Evolutionary conservation across 225 moss, liverwort and hornwort species (phyloP).

Genomic region (Physcomitrium patens): DNA sequence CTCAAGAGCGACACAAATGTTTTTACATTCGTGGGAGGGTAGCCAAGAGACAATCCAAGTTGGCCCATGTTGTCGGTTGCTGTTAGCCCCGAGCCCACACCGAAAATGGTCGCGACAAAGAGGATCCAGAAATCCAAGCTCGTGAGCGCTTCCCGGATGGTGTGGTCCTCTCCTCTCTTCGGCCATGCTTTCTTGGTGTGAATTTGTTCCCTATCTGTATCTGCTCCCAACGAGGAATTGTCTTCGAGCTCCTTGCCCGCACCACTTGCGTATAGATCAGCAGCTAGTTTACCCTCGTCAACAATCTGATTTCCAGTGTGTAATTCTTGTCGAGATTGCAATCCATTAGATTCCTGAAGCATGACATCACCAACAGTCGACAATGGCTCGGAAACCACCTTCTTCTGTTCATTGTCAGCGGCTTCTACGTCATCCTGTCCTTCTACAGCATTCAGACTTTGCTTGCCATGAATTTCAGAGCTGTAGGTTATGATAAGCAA

Average conservation of each 20-base stretch:
- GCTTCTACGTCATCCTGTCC: constrained; percentile 18
- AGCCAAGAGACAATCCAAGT: constrained; percentile 66
- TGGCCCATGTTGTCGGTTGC: constrained; percentile 80
- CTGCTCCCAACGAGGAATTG: no score
- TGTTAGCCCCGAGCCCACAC: constrained; percentile 59
- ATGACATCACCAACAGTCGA: no score
- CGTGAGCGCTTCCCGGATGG: constrained; percentile 46
- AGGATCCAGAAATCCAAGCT: constrained; percentile 76
- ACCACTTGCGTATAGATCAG: no score
- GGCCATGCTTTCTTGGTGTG: constrained; percentile 17
- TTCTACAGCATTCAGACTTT: constrained; percentile 10
- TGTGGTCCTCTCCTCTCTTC: constrained; percentile 58
- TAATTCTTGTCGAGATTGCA: background rate
- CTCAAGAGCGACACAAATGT: constrained; percentile 74
- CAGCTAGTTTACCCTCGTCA: no score
- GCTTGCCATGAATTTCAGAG: constrained; percentile 41
- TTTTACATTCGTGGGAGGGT: constrained; percentile 37
- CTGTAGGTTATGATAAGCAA: constrained; percentile 34
- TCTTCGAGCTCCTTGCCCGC: no score
- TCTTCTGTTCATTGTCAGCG: background rate
- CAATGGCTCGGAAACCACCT: background rate
- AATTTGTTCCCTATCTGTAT: no score
- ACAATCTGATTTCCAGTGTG: background rate
- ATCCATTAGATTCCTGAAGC: no score
- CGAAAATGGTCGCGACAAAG: constrained; percentile 56